These are phyloP conservation scores for Boletales sp. DNA, from an alignment of 768 basidiomycete genomes.

Conservation along the genomic window DNA sequence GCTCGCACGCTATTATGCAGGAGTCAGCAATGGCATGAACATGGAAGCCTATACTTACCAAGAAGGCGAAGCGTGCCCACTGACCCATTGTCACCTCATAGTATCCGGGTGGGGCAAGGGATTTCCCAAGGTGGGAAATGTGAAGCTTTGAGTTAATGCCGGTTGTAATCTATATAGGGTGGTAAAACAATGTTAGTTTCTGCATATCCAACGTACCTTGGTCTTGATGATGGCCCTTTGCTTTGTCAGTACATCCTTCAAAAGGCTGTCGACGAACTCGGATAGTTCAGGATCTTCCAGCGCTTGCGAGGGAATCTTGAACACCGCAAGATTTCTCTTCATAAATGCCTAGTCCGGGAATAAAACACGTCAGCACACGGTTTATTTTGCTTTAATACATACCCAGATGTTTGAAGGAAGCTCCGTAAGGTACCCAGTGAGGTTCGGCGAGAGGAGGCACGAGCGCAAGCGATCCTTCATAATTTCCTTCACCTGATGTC, in stretches of 20 bases:
- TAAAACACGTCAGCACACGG: too few species aligned
- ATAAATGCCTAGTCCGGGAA: not conserved
- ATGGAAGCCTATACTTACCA: not conserved
- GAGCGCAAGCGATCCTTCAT: not conserved
- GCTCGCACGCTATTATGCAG: too few species aligned
- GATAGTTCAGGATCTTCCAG: not conserved
- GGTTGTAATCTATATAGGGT: not conserved
- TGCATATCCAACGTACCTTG: not conserved
- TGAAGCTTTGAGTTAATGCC: not conserved
- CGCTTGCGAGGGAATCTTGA: not conserved
- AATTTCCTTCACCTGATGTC: not conserved
- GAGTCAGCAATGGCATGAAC: too few species aligned
- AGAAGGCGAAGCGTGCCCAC: not conserved
- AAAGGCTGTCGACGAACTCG: not conserved
- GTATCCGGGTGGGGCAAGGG: not conserved
- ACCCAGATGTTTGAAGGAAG: not conserved
- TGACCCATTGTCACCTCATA: not conserved
- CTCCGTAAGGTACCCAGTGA: not conserved
- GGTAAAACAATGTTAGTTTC: not conserved
- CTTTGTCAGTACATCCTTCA: slow-evolving; percentile 1
- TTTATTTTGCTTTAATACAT: too few species aligned
- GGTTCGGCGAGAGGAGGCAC: not conserved
- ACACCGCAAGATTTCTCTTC: not conserved
- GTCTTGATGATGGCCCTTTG: not conserved
- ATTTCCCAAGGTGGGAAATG: not conserved